These are phyloP conservation scores for Pichia norvegensis DNA, from an alignment of 1,139 yeast genomes.

Conservation along the genomic window DNA sequence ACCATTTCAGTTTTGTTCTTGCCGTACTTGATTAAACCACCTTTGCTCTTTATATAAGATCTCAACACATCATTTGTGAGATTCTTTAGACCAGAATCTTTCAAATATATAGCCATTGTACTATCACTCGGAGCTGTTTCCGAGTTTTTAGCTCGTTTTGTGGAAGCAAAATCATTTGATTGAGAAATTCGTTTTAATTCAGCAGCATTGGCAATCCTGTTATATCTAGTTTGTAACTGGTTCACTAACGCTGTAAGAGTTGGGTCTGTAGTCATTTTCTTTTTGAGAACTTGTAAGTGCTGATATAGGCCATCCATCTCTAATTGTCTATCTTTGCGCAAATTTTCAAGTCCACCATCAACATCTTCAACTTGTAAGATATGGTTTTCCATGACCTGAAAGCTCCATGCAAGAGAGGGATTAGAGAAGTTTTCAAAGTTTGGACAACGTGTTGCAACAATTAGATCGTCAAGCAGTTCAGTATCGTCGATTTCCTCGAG, in stretches of 20 bases:
- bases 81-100: conserved; percentile 3
- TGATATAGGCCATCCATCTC: conserved; percentile 31
- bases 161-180: conserved; percentile 6
- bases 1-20: conserved; percentile 38
- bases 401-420: conserved; percentile 63
- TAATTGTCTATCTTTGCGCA: conserved; percentile 18
- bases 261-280: conserved; percentile 10
- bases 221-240: conserved; percentile 19
- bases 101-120: conserved; percentile 32
- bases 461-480: conserved; percentile 20
- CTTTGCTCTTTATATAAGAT: conserved; percentile 32
- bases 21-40: conserved; percentile 31
- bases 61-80: conserved; percentile 29
- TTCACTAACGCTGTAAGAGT: conserved; percentile 12
- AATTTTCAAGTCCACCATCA: not conserved
- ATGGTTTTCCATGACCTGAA: conserved; percentile 55
- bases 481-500: conserved; percentile 15
- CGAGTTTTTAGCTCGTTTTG: conserved; percentile 13
- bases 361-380: conserved; percentile 43
- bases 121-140: conserved; percentile 27
- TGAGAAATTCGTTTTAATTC: conserved; percentile 9
- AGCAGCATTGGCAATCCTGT: conserved; percentile 21
- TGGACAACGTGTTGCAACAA: conserved; percentile 11
- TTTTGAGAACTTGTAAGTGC: conserved; percentile 23
- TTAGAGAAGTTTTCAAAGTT: conserved; percentile 31